Percentiles rank a stretch among this genome's conserved stretches.
These are phyloP conservation scores for Lactifluus piperatus DNA, from an alignment of 768 basidiomycete species.

Conservation along the genomic window DNA sequence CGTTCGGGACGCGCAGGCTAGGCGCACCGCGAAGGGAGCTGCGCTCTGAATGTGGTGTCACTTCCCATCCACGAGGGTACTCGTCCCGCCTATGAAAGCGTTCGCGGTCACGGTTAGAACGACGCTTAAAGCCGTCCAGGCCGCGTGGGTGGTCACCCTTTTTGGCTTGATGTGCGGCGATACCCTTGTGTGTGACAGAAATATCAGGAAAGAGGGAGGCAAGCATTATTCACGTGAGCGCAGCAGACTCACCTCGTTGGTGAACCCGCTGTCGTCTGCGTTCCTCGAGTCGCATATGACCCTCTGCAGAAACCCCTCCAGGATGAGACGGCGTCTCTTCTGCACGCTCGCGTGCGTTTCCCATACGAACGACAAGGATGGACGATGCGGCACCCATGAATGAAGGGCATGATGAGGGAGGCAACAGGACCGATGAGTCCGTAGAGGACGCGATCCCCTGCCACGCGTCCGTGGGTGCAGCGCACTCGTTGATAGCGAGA, in stretches of 20 bases:
- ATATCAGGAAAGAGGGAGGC: too few species aligned
- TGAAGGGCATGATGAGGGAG: slow-evolving; percentile 11
- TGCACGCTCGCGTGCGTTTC: slow-evolving; percentile 62
- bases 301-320: slow-evolving; percentile 76
- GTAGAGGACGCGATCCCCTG: slow-evolving; percentile 10
- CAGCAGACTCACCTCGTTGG: slow-evolving; percentile 51
- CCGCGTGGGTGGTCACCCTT: slow-evolving; percentile 58
- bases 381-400: slow-evolving; percentile 7
- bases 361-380: slow-evolving; percentile 26
- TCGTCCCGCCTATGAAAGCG: slow-evolving; percentile 28
- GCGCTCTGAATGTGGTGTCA: slow-evolving; percentile 54
- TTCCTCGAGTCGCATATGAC: slow-evolving; percentile 66
- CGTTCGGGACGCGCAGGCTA: slow-evolving; percentile 84
- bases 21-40: slow-evolving; percentile 47
- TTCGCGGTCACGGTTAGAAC: slow-evolving; percentile 66
- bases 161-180: slow-evolving; percentile 48
- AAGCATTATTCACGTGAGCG: too few species aligned
- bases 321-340: slow-evolving; percentile 93
- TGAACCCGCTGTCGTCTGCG: slow-evolving; percentile 60
- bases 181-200: slow-evolving; percentile 61
- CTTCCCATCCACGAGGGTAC: slow-evolving; percentile 40
- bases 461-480: slow-evolving; percentile 25
- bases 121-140: slow-evolving; percentile 88
- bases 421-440: neutral
- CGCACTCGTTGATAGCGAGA: slow-evolving; percentile 20